Evolutionary conservation across 1,284 basidiomycete species (phyloP).

Genomic region (Ceratobasidium sp.): DNA sequence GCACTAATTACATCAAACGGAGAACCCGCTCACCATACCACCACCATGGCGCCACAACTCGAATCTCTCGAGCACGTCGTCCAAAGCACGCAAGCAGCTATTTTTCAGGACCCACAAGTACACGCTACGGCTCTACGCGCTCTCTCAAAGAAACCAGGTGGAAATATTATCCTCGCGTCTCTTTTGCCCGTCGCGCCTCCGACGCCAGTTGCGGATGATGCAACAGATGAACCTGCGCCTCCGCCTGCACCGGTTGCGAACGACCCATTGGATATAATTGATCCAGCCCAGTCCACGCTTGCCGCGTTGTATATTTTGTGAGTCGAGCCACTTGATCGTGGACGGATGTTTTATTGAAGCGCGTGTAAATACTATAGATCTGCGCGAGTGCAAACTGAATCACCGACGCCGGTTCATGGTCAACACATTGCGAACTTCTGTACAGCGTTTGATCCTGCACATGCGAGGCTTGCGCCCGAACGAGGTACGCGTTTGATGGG

Average conservation of each 20-base stretch:
- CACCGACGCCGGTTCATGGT: slow-evolving; percentile 55
- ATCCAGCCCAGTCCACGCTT: slow-evolving; percentile 69
- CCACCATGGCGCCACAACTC: slow-evolving; percentile 42
- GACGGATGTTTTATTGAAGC: background rate
- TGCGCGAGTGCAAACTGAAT: slow-evolving; percentile 61
- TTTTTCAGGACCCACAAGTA: slow-evolving; percentile 23
- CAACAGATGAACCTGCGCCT: slow-evolving; percentile 8
- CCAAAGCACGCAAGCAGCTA: slow-evolving; percentile 6
- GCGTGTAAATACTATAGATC: slow-evolving; percentile 59
- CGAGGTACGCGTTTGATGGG: slow-evolving; percentile 64
- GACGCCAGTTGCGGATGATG: slow-evolving; percentile 34
- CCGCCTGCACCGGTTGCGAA: slow-evolving; percentile 25
- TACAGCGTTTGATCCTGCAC: slow-evolving; percentile 67
- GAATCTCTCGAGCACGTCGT: slow-evolving; percentile 40
- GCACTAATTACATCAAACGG: slow-evolving; percentile 39
- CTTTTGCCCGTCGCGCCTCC: slow-evolving; percentile 42
- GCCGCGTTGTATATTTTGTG: slow-evolving; percentile 78
- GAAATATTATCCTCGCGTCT: slow-evolving; percentile 36
- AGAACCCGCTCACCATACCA: background rate
- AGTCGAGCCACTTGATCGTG: slow-evolving; percentile 54
- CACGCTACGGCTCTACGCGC: slow-evolving; percentile 26
- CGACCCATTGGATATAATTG: slow-evolving; percentile 72
- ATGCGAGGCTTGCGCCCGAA: slow-evolving; percentile 74
- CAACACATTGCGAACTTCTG: slow-evolving; percentile 70
- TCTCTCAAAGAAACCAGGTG: slow-evolving; percentile 34